Conservation (phyloP, 495 filamentous ascomycete species). For the Xylaria bambusicola region DNA sequence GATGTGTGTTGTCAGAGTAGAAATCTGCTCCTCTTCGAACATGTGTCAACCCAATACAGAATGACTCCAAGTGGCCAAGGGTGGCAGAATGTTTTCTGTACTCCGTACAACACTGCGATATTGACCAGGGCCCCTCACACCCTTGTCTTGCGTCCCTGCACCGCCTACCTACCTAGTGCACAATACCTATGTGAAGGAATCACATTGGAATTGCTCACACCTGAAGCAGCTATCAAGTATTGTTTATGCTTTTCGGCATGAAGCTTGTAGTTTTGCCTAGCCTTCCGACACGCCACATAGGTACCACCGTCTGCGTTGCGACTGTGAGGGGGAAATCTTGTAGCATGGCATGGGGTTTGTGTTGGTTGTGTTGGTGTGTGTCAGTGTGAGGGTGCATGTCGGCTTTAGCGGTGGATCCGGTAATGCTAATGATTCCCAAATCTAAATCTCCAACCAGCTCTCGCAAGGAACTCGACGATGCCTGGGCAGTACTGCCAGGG, state of each 20-base stretch:
- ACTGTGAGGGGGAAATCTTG: too few species aligned
- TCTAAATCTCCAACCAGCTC: background rate
- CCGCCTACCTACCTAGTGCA: too few species aligned
- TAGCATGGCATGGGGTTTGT: background rate
- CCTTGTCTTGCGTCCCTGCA: too few species aligned
- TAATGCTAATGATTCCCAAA: background rate
- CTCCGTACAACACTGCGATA: background rate
- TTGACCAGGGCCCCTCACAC: background rate
- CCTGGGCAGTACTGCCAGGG: too few species aligned
- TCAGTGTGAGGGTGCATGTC: slow-evolving; percentile 6
- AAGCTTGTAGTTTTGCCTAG: background rate
- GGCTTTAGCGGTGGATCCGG: slow-evolving; percentile 7
- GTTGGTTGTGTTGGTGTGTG: background rate
- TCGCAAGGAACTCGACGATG: background rate
- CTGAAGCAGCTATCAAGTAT: background rate
- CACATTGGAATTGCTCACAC: too few species aligned
- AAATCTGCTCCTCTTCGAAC: background rate
- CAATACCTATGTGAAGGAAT: too few species aligned
- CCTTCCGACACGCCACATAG: too few species aligned
- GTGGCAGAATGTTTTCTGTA: background rate
- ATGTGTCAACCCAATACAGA: background rate
- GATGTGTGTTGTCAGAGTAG: too few species aligned
- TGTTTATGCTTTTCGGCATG: background rate
- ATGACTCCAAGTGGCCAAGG: background rate
- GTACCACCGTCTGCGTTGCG: too few species aligned